Evolutionary conservation across 306 rosid genomes (phyloP).

Genomic region (Senna siamea): DNA sequence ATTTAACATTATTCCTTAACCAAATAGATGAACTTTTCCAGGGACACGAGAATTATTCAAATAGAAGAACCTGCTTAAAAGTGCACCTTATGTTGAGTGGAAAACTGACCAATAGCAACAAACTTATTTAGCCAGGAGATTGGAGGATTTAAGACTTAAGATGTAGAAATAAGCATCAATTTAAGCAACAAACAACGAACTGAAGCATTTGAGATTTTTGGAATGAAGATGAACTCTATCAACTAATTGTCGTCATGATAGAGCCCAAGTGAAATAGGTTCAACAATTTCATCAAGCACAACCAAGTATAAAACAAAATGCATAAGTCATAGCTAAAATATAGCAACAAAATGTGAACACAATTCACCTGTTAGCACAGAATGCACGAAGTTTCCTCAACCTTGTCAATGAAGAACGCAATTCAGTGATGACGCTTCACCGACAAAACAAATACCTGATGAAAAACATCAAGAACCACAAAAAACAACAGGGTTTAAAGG

Average conservation of each 20-base stretch:
- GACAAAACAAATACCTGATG: neutral
- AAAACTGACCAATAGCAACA: too few species aligned
- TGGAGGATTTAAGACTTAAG: too few species aligned
- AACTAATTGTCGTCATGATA: conserved; percentile 26
- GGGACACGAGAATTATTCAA: too few species aligned
- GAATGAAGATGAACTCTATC: conserved; percentile 4
- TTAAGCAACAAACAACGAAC: neutral
- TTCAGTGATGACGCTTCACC: conserved; percentile 22
- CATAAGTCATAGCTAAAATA: conserved; percentile 39
- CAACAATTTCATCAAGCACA: conserved; percentile 9
- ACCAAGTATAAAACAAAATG: conserved; percentile 35
- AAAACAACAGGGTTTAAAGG: conserved; percentile 26
- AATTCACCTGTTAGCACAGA: conserved; percentile 31
- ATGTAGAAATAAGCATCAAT: too few species aligned
- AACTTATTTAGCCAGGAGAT: too few species aligned
- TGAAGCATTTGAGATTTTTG: neutral
- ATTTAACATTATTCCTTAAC: too few species aligned
- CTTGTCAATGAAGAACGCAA: conserved; percentile 10
- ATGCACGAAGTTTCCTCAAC: conserved; percentile 38
- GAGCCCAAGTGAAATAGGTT: conserved; percentile 19
- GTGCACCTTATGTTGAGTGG: too few species aligned
- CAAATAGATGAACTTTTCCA: too few species aligned
- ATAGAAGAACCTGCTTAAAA: too few species aligned
- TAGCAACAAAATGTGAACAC: conserved; percentile 26
- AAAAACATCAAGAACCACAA: conserved; percentile 5